phyloP scores from a whole-genome alignment of 768 basidiomycete species.

The Amanita rimosa region DNA sequence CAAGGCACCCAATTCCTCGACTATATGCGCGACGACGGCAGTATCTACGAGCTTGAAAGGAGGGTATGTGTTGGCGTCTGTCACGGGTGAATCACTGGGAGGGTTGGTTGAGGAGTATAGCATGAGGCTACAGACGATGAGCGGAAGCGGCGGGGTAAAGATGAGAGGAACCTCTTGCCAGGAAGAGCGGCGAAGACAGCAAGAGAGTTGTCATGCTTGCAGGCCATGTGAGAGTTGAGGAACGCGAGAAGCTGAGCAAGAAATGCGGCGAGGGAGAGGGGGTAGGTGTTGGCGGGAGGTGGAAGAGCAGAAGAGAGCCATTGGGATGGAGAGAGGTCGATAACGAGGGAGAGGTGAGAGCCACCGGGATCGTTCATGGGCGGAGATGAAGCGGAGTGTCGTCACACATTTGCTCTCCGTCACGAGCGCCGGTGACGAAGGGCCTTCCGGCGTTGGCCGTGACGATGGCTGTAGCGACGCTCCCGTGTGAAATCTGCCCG shows the following conservation, averaged over 20 bases:
- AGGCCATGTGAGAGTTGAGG: slow-evolving; percentile 86
- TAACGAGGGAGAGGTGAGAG: slow-evolving; percentile 67
- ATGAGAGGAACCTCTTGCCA: slow-evolving; percentile 51
- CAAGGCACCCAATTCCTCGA: slow-evolving; percentile 46
- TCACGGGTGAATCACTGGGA: slow-evolving; percentile 22
- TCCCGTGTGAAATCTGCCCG: slow-evolving; percentile 45
- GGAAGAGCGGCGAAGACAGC: slow-evolving; percentile 89
- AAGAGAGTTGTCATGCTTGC: slow-evolving; percentile 84
- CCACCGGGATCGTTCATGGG: slow-evolving; percentile 18
- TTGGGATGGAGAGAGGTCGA: slow-evolving; percentile 80
- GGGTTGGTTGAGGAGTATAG: slow-evolving; percentile 63
- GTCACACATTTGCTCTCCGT: slow-evolving; percentile 22
- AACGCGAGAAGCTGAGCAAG: slow-evolving; percentile 83
- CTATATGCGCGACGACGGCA: slow-evolving; percentile 49
- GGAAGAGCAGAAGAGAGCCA: slow-evolving; percentile 61
- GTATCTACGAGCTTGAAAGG: slow-evolving; percentile 75
- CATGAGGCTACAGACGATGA: slow-evolving; percentile 39
- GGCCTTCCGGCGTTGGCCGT: slow-evolving; percentile 48
- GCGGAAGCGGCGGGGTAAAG: not conserved
- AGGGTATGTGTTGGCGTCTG: slow-evolving; percentile 74
- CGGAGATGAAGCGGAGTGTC: not conserved
- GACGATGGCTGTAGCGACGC: slow-evolving; percentile 44
- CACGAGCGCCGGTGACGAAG: slow-evolving; percentile 48
- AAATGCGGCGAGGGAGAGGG: slow-evolving; percentile 60
- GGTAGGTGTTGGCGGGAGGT: slow-evolving; percentile 30